Conservation (phyloP, 2,329 filamentous ascomycete species). For the Metarhizium album region DNA sequence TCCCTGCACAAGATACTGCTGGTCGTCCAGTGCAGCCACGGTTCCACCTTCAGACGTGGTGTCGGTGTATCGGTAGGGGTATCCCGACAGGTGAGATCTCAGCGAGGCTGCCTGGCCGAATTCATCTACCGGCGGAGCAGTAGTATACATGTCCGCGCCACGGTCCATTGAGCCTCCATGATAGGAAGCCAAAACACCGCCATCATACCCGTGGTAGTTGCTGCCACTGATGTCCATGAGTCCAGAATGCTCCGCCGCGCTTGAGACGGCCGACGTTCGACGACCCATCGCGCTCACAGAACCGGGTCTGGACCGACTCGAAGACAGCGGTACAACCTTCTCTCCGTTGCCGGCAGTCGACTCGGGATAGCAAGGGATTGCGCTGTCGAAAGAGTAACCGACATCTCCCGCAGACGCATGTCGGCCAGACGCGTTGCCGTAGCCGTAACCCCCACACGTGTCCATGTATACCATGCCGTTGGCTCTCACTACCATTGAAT, state of each 20-base stretch:
- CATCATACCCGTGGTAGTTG: conserved; percentile 2
- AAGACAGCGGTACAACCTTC: neutral
- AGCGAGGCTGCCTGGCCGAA: conserved; percentile 10
- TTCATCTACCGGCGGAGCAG: conserved; percentile 3
- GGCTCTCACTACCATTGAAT: conserved; percentile 9
- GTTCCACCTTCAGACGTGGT: conserved; percentile 3
- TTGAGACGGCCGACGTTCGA: neutral
- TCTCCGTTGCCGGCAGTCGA: neutral
- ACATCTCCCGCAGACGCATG: conserved; percentile 3
- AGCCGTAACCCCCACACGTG: conserved; percentile 17
- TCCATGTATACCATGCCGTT: conserved; percentile 16
- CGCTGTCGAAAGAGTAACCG: conserved; percentile 10
- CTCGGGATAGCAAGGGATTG: neutral
- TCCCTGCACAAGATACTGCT: neutral
- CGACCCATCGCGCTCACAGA: neutral
- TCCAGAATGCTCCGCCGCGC: neutral
- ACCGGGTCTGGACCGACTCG: neutral
- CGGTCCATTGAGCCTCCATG: conserved; percentile 1
- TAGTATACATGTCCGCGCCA: conserved; percentile 9
- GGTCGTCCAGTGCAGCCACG: conserved; percentile 2
- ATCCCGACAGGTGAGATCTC: conserved; percentile 12
- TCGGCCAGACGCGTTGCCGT: conserved; percentile 5
- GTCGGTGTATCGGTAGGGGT: conserved; percentile 22
- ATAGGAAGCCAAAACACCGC: neutral
- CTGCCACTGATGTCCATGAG: conserved; percentile 1